Base-by-base conservation (phyloP, 2,329 filamentous ascomycete species). In the Colletotrichum salicis region DNA sequence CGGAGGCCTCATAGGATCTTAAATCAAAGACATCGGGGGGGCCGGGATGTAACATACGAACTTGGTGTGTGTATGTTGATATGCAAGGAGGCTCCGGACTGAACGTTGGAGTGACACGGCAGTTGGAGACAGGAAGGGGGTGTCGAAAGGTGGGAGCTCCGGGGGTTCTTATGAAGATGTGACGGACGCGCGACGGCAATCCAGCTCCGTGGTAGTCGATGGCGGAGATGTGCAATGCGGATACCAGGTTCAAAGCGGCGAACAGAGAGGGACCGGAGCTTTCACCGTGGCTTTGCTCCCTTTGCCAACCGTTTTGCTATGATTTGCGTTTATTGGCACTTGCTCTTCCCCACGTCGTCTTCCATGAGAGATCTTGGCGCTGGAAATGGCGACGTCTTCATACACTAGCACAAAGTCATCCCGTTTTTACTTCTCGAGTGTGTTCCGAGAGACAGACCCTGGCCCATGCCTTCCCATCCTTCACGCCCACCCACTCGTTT, bases 141-240 rank as follows among this genome's bases (percentile, higher is more conserved):
- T 13, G 41, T 4, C 2, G 54, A 2, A 52, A n/a, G 57, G 64
- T 52, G 69, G 65, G 69, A 58, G 58, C 41, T 68, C 24, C 52
- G 56, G 64, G 37, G 69, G 64, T 71, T 68, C 64, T 71, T 71
- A 71, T 71, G 69, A 68, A 68, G 45, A 68, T 33, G 31, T 35
- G 37, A 57, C 29, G 31, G 63, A 19, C 24, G 51, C 57, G 56
- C 48, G 48, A 60, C 62, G 63, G 51, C 48, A 66, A 27, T 45
- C 41, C 59, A 68, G 41, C 69, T 61, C 58, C 51, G 41, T 68
- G 64, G 41, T 56, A 64, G 37, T 31, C 27, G 55, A 58, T 19
- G 45, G 58, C 45, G 41, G 58, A 61, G 41, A 55, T 24, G 45
- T 55, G 51, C 29, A 27, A 64, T 68, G 19, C 19, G 41, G 41